Percentiles rank a stretch among this genome's conserved stretches.
These are phyloP conservation scores for Houttuynia cordata DNA, from an alignment of 164 flowering plant genomes.

Conservation along the genomic window DNA sequence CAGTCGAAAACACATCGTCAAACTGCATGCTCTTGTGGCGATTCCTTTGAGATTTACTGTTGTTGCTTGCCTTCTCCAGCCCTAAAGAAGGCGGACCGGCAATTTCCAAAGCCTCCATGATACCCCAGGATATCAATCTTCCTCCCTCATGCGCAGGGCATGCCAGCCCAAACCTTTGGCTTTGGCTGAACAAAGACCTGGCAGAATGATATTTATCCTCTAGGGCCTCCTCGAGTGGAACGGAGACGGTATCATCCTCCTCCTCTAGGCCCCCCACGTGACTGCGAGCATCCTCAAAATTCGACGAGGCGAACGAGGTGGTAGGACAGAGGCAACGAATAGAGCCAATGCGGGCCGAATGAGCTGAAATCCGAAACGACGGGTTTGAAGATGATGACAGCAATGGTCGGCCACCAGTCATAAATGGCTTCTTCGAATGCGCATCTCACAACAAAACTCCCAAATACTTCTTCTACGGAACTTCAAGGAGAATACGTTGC, in stretches of 20 bases:
- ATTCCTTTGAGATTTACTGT: conserved; percentile 31
- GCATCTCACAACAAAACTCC: conserved; percentile 24
- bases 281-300: conserved; percentile 17
- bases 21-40: conserved; percentile 46
- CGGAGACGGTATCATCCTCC: conserved; percentile 10
- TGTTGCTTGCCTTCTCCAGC: conserved; percentile 22
- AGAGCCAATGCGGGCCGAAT: conserved; percentile 14
- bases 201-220: conserved; percentile 15
- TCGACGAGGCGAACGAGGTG: conserved; percentile 25
- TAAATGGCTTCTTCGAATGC: conserved; percentile 26
- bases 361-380: conserved; percentile 10
- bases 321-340: conserved; percentile 21
- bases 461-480: not conserved
- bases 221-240: conserved; percentile 4
- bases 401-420: conserved; percentile 48
- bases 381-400: conserved; percentile 17
- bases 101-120: conserved; percentile 54
- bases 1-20: conserved; percentile 34
- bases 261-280: conserved; percentile 15
- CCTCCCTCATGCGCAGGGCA: conserved; percentile 32
- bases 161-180: conserved; percentile 24
- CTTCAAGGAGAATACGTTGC: conserved; percentile 1
- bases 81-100: conserved; percentile 29
- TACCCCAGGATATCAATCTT: conserved; percentile 48
- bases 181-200: conserved; percentile 19